Base-by-base conservation (phyloP, 495 filamentous ascomycete genomes). In the Penicillium daleae region DNA sequence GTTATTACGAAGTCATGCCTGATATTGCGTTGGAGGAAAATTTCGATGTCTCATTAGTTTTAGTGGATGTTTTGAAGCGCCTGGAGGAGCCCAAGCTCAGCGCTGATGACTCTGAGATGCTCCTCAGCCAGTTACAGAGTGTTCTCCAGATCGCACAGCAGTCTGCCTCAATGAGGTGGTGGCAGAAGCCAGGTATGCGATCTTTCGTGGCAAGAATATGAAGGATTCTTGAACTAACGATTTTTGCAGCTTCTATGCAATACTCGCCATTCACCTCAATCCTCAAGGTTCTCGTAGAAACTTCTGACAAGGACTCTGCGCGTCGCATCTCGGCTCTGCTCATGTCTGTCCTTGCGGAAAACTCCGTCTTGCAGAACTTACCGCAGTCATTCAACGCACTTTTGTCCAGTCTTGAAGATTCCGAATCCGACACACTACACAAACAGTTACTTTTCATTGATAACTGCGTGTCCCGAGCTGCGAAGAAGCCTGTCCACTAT, bases 131-230 rank as follows among this genome's bases (percentile, higher is more conserved):
- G 68, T 75, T 96, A 27, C 87, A 91, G 66, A 89, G 92, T 66
- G 76, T 93, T 31, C 80, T 96, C 12, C 80, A 86, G 48, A 89
- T 97, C 64, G 92, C 92, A 13, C 82, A 86, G 60, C 86, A 86
- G 65, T 94, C 92, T 12, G 85, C 90, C 17, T 85, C 86, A 17
- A 90, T 96, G 84, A 87, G 88, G 44, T 97, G 93, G 93, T 95
- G 85, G 79, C 82, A 87, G 57, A 87, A 88, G 62, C 78, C 82
- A 63, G 83, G 85, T 83, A 74, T 7, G 60, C 21, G 31, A 10
- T 2, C 24, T n/a, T 29, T 1, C 32, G 19, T 31, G 35, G 7
- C n/a, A 29, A 17, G 39, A 4, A 48, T n/a, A 4, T 26, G 4
- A 1, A 19, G n/a, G 1, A 29, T 52, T 44, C 4, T 0, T 21